These are phyloP conservation scores for Jaenimonas drosophilae DNA, from an alignment of 208 protist species.

Conservation along the genomic window DNA sequence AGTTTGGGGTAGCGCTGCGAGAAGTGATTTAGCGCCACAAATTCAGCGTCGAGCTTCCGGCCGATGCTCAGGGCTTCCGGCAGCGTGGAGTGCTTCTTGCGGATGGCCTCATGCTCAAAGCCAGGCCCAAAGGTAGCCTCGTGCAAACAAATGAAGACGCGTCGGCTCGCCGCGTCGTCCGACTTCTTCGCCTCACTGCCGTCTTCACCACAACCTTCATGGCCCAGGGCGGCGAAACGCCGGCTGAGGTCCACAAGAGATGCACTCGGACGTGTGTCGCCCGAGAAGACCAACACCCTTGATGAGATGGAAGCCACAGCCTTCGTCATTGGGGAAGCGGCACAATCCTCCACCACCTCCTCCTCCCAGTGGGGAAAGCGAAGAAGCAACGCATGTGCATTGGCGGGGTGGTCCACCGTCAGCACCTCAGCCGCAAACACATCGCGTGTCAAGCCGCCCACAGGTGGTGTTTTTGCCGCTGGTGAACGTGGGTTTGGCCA, in stretches of 20 bases:
- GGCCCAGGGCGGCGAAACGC: slow-evolving; percentile 14
- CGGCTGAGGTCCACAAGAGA: slow-evolving; percentile 54
- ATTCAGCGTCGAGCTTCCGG: slow-evolving; percentile 16
- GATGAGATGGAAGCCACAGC: slow-evolving; percentile 4
- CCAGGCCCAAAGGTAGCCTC: slow-evolving; percentile 91
- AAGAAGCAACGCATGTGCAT: slow-evolving; percentile 75
- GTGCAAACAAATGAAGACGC: slow-evolving; percentile 82
- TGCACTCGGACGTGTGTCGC: slow-evolving; percentile 80
- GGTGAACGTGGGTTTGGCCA: not conserved
- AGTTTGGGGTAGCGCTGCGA: slow-evolving; percentile 88
- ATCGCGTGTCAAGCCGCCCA: no score
- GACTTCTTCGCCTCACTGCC: not conserved
- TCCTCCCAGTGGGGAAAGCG: slow-evolving; percentile 36
- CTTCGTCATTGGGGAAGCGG: not conserved
- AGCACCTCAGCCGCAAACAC: slow-evolving; percentile 67
- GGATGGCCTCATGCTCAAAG: slow-evolving; percentile 65
- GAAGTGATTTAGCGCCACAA: slow-evolving; percentile 87
- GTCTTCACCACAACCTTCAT: not conserved
- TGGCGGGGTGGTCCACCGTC: slow-evolving; percentile 77
- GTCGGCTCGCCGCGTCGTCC: not conserved
- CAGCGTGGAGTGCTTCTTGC: slow-evolving; percentile 85
- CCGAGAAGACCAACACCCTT: slow-evolving; percentile 79
- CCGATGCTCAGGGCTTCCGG: slow-evolving; percentile 72
- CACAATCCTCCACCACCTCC: not conserved
- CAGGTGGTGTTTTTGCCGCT: not conserved